Conservation (phyloP, 116 monocot species). For the Phalaenopsis hybrid region DNA sequence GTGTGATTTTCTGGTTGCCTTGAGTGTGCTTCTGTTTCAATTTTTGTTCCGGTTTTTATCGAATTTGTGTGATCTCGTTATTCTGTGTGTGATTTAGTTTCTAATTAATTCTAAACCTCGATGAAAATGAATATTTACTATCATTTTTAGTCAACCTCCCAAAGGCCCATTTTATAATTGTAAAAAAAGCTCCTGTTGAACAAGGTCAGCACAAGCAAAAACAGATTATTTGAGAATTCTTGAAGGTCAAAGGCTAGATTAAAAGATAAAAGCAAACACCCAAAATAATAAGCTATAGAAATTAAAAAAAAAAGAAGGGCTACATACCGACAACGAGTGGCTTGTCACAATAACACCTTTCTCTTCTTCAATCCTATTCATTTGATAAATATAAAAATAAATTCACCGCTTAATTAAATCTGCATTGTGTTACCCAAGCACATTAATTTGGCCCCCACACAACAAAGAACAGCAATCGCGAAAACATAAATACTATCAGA, state of each 20-base stretch:
- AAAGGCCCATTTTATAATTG: background rate
- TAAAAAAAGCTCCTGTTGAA: background rate
- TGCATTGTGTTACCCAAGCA: background rate
- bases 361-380: slow-evolving; percentile 81
- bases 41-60: too few species aligned
- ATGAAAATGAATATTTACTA: background rate
- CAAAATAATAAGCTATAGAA: background rate
- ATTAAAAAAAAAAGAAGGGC: background rate
- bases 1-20: too few species aligned
- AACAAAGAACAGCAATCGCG: background rate
- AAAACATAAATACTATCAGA: background rate
- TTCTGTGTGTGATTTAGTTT: too few species aligned
- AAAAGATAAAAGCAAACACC: background rate
- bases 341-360: slow-evolving; percentile 87
- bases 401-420: background rate
- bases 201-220: background rate
- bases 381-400: slow-evolving; percentile 3
- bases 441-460: background rate
- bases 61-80: too few species aligned
- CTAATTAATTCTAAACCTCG: too few species aligned
- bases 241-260: background rate
- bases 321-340: slow-evolving; percentile 73
- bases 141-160: background rate
- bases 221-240: background rate
- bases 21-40: too few species aligned